These are phyloP conservation scores for Teunomyces barrocoloradensis DNA, from an alignment of 805 yeast species.

Conservation along the genomic window DNA sequence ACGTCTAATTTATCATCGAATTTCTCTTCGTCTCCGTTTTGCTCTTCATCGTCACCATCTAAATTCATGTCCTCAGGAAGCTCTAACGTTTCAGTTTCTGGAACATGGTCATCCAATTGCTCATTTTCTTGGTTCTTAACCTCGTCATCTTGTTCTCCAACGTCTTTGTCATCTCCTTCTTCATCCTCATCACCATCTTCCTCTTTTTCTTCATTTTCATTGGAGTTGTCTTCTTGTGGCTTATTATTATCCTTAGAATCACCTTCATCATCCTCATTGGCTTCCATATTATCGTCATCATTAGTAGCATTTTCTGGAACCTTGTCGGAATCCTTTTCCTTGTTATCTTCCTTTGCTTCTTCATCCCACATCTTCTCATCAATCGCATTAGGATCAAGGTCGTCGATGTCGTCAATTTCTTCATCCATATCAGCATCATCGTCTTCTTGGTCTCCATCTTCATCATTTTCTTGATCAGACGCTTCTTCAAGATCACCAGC, in stretches of 20 bases:
- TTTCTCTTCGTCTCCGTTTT: conserved; percentile 39
- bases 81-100: conserved; percentile 83
- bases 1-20: conserved; percentile 28
- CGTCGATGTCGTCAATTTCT: conserved; percentile 84
- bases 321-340: conserved; percentile 80
- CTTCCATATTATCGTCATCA: conserved; percentile 51
- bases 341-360: conserved; percentile 69
- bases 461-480: conserved; percentile 61
- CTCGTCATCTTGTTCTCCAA: conserved; percentile 80
- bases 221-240: conserved; percentile 34
- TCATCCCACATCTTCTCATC: conserved; percentile 99
- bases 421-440: conserved; percentile 74
- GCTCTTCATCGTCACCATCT: conserved; percentile 69
- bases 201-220: conserved; percentile 44
- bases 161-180: conserved; percentile 64
- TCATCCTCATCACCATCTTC: conserved; percentile 48
- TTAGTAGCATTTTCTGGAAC: conserved; percentile 55
- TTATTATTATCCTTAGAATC: conserved; percentile 39
- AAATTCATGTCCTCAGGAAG: conserved; percentile 89
- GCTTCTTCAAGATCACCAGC: conserved; percentile 87
- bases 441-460: conserved; percentile 38
- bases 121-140: conserved; percentile 68
- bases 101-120: conserved; percentile 68
- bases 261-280: conserved; percentile 45
- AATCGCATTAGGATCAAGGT: conserved; percentile 88